A percentile compares a stretch with the other conserved stretches of the same genome.
Conservation (phyloP, 225 moss, liverwort and hornwort species). For the Rhytidiadelphus loreus region DNA sequence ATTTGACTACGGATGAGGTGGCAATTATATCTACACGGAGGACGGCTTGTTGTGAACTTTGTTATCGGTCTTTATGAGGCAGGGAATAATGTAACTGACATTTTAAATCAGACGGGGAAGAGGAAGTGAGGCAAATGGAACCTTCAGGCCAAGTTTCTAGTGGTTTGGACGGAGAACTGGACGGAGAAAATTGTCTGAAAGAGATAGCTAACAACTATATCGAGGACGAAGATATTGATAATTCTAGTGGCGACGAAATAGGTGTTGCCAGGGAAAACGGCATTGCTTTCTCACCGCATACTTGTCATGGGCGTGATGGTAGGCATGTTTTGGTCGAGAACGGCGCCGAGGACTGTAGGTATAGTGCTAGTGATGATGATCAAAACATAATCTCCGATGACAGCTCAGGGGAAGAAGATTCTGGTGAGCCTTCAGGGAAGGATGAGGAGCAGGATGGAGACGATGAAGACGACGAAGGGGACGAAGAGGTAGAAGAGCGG, state of each 20-base stretch:
- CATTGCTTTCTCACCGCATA: neutral
- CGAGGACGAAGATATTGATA: slow-evolving; percentile 36
- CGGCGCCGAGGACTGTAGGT: neutral
- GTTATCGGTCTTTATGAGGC: neutral
- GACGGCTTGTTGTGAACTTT: neutral
- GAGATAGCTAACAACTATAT: slow-evolving; percentile 52
- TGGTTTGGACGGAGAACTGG: slow-evolving; percentile 5
- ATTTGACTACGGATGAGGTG: slow-evolving; percentile 7
- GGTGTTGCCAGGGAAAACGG: slow-evolving; percentile 22
- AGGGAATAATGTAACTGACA: slow-evolving; percentile 3
- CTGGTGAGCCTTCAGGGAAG: slow-evolving; percentile 15
- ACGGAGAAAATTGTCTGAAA: slow-evolving; percentile 31
- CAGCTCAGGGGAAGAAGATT: slow-evolving; percentile 27
- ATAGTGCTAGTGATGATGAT: slow-evolving; percentile 1
- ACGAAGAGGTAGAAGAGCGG: neutral
- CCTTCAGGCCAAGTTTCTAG: slow-evolving; percentile 5
- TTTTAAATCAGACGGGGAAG: neutral
- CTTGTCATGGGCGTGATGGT: neutral
- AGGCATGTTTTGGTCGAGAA: slow-evolving; percentile 2
- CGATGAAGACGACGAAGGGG: slow-evolving; percentile 10
- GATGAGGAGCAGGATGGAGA: slow-evolving; percentile 12
- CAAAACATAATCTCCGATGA: neutral
- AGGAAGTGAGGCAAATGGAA: slow-evolving; percentile 21
- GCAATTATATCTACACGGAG: neutral
- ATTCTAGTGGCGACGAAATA: slow-evolving; percentile 25